phyloP scores from a whole-genome alignment of 2,329 filamentous ascomycete species.

The Nigrospora osmanthi region DNA sequence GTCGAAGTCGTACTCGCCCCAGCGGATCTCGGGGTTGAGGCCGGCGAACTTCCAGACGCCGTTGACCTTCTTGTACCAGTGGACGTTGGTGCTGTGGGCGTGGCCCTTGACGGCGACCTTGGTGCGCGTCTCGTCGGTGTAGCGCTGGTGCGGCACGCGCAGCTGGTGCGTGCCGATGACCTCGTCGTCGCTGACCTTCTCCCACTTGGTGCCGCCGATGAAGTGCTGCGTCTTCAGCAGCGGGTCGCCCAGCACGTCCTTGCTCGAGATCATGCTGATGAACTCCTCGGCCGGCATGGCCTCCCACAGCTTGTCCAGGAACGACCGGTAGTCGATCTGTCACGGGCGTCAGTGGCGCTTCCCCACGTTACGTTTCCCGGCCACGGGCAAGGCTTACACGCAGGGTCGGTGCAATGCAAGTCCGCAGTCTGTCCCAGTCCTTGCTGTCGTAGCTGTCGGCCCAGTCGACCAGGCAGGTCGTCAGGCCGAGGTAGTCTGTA shows the following conservation, averaged over 20 bases:
- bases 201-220: slow-evolving; percentile 51
- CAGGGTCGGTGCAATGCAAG: slow-evolving; percentile 55
- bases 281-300: slow-evolving; percentile 55
- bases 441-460: slow-evolving; percentile 59
- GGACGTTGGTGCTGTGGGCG: slow-evolving; percentile 47
- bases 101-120: slow-evolving; percentile 51
- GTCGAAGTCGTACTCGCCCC: slow-evolving; percentile 50
- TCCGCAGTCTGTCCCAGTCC: slow-evolving; percentile 50
- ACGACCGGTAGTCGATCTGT: slow-evolving; percentile 64
- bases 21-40: slow-evolving; percentile 45
- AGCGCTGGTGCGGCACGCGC: slow-evolving; percentile 54
- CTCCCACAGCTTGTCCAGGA: slow-evolving; percentile 53
- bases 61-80: slow-evolving; percentile 49
- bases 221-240: slow-evolving; percentile 59
- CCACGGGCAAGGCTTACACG: slow-evolving; percentile 23
- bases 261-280: slow-evolving; percentile 47
- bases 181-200: slow-evolving; percentile 48
- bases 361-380: no score
- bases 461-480: slow-evolving; percentile 40
- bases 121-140: slow-evolving; percentile 39
- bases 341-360: slow-evolving; percentile 1
- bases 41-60: slow-evolving; percentile 57
- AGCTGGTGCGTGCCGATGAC: slow-evolving; percentile 54
- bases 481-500: slow-evolving; percentile 21
- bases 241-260: slow-evolving; percentile 51